Base-by-base conservation (phyloP, 169 alveolate species). In the Cardiosporidium cionae region DNA sequence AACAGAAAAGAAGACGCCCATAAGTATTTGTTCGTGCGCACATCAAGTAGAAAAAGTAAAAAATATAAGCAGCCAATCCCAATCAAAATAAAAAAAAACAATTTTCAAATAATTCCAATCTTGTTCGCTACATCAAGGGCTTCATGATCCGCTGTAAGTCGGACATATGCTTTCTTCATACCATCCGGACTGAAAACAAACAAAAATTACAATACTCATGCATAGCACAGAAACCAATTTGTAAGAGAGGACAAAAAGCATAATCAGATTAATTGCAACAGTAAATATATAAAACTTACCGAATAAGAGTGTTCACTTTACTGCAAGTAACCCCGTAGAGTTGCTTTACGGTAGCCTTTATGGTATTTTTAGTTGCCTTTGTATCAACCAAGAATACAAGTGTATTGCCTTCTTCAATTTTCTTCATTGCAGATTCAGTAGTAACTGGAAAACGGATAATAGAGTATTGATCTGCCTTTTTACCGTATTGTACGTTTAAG, bases 111-210 rank as follows among this genome's bases (percentile, higher is more conserved):
- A 83, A 97, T 91, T 79, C 99, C 99, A 75, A 97, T 95, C 80
- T 93, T 95, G 95, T 94, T 94, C 72, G 99, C 99, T 67, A 97
- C 97, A 71, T 94, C 98, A 70, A 96, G 91, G 69, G 99, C 99
- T 69, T 95, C 99, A 74, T 89, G 93, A 74, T 94, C 99, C 36
- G 94, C 90, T 22, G 98, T 89, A 52, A 97, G 84, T 72, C 92
- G 93, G 65, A 97, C 97, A 89, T 90, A 97, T 54, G 99, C 99
- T 94, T 95, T 95, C 95, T 97, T 97, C 79, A 79, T 91, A 64
- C 98, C 98, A 76, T 94, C 98, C 27, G 96, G 95, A 72, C 96
- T 92, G 67, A 62, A 65, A 6, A 52, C 22, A 65, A 6, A 0
- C 6, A 65, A 6, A 65, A 27, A 7, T 0, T 28, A 44, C 52